Percentiles rank a stretch among this genome's conserved stretches.
Evolutionary conservation across 2,329 filamentous ascomycete genomes (phyloP).

Genomic region (Diaporthe helianthi): DNA sequence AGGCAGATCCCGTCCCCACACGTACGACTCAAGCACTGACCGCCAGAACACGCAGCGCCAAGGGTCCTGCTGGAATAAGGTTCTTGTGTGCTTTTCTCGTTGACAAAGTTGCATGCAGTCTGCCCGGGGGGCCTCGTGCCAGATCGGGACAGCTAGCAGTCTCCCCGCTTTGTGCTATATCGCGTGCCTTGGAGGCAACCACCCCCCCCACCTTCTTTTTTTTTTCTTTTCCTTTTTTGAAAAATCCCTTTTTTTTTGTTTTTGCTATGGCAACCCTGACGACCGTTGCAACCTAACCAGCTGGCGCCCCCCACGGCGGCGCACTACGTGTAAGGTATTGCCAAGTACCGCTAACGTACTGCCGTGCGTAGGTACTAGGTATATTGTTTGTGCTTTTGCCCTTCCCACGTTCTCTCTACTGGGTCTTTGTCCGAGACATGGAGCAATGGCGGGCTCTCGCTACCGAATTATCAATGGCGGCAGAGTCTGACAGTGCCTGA

Average conservation of each 20-base stretch:
- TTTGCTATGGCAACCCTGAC: neutral
- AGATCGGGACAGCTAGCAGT: conserved; percentile 25
- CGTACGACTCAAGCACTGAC: conserved; percentile 28
- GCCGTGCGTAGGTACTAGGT: too few species aligned
- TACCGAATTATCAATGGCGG: neutral
- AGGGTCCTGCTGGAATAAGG: conserved; percentile 29
- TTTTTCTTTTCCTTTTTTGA: too few species aligned
- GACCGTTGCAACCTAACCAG: conserved; percentile 26
- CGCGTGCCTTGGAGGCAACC: too few species aligned
- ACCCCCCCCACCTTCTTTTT: too few species aligned
- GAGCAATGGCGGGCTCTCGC: conserved; percentile 10
- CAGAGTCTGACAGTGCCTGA: neutral
- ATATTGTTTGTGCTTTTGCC: neutral
- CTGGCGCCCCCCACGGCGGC: conserved; percentile 18
- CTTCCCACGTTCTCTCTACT: conserved; percentile 8
- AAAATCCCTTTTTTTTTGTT: too few species aligned
- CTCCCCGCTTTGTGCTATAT: conserved; percentile 24
- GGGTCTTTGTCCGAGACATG: conserved; percentile 25
- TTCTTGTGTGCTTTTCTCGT: conserved; percentile 20
- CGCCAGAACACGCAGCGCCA: conserved; percentile 12
- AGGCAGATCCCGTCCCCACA: conserved; percentile 22
- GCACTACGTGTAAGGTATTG: neutral
- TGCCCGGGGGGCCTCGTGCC: conserved; percentile 16
- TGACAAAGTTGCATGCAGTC: conserved; percentile 11
- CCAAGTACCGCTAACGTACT: conserved; percentile 11